Percentiles rank a stretch among this genome's conserved stretches.
Evolutionary conservation across 1,139 yeast species (phyloP).

Genomic region (Scheffersomyces quercinus): DNA sequence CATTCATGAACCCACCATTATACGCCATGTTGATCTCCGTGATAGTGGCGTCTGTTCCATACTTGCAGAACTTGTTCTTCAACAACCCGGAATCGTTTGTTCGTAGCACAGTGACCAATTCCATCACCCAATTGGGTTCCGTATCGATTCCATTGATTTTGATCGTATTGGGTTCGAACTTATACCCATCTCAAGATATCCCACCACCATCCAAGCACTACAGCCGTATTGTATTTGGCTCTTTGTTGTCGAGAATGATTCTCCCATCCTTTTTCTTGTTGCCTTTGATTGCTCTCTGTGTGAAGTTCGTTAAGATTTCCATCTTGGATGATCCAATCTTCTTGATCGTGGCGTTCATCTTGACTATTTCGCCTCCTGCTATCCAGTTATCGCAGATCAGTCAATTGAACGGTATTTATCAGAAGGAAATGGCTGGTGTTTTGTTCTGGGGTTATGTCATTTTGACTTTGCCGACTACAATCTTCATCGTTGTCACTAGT

Average conservation of each 20-base stretch:
- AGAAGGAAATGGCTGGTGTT: constrained; percentile 84
- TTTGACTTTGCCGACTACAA: constrained; percentile 76
- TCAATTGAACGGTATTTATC: constrained; percentile 73
- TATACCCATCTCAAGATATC: constrained; percentile 64
- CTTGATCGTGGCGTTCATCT: constrained; percentile 69
- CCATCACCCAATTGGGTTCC: constrained; percentile 77
- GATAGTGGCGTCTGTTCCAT: constrained; percentile 78
- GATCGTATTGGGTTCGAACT: constrained; percentile 74
- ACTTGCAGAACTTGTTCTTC: constrained; percentile 65
- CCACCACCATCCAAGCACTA: constrained; percentile 65
- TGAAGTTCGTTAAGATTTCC: constrained; percentile 64
- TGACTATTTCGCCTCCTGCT: constrained; percentile 82
- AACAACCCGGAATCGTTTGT: constrained; percentile 49
- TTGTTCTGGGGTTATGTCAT: constrained; percentile 84
- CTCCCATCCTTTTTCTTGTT: constrained; percentile 67
- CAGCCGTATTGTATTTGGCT: constrained; percentile 60
- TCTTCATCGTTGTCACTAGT: constrained; percentile 66
- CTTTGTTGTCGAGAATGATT: constrained; percentile 74
- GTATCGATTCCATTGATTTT: constrained; percentile 80
- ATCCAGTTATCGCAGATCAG: constrained; percentile 82
- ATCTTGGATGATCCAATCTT: constrained; percentile 85
- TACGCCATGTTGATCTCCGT: constrained; percentile 89
- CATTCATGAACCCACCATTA: constrained; percentile 90
- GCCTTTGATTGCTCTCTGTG: constrained; percentile 67
- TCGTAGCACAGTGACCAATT: constrained; percentile 73